phyloP scores from a whole-genome alignment of 495 filamentous ascomycete species.

The Talaromyces adpressus region DNA sequence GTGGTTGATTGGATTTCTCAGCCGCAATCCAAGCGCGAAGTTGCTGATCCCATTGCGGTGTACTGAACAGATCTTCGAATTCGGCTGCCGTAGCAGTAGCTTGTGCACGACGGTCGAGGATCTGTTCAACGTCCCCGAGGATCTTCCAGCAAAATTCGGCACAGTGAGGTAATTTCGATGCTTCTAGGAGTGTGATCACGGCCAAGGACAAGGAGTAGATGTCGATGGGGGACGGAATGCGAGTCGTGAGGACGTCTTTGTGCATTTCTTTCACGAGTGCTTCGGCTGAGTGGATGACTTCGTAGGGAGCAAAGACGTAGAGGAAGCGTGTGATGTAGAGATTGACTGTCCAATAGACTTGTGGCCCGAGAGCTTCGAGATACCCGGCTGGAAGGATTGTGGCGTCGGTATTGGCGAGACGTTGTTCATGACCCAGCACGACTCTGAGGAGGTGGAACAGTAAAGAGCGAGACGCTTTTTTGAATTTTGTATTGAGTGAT shows the following conservation, averaged over 20 bases:
- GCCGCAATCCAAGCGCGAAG: slow-evolving; percentile 39
- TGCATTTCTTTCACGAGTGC: slow-evolving; percentile 52
- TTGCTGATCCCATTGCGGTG: slow-evolving; percentile 36
- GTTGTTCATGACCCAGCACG: slow-evolving; percentile 4
- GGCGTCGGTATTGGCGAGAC: slow-evolving; percentile 1
- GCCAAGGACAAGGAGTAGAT: slow-evolving; percentile 67
- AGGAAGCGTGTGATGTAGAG: slow-evolving; percentile 54
- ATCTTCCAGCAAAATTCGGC: slow-evolving; percentile 36
- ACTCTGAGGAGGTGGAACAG: slow-evolving; percentile 1
- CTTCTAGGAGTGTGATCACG: slow-evolving; percentile 59
- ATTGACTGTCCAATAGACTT: slow-evolving; percentile 69
- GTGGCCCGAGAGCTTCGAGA: slow-evolving; percentile 46
- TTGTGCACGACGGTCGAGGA: slow-evolving; percentile 33
- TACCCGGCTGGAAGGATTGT: slow-evolving; percentile 13
- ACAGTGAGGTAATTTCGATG: slow-evolving; percentile 45
- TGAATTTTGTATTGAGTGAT: slow-evolving; percentile 1
- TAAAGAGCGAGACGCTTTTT: slow-evolving; percentile 6
- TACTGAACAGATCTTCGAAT: slow-evolving; percentile 33
- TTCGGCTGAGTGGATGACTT: slow-evolving; percentile 56
- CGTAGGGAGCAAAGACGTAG: slow-evolving; percentile 46
- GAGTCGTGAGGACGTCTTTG: slow-evolving; percentile 37
- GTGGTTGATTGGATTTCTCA: not conserved
- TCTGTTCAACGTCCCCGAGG: slow-evolving; percentile 37
- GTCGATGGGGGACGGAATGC: slow-evolving; percentile 52
- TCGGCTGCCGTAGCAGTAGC: slow-evolving; percentile 18